Conservation (phyloP, 208 protist genomes). For the Endotrypanum monterogeii region DNA sequence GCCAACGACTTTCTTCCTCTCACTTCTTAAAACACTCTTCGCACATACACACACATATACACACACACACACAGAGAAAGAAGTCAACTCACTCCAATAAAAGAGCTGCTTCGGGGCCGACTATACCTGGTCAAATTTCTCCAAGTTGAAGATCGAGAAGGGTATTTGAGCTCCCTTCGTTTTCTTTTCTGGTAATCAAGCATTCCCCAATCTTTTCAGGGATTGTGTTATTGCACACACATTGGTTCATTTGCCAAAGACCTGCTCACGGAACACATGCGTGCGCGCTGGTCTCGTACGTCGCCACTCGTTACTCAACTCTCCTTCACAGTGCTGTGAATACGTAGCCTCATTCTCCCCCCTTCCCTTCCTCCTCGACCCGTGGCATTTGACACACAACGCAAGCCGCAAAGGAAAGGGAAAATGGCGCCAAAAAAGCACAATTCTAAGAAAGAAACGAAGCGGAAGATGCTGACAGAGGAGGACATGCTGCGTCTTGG, state of each 20-base stretch:
- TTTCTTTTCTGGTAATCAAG: not conserved
- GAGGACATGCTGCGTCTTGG: slow-evolving; percentile 82
- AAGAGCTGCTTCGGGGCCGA: not conserved
- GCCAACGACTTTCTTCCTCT: not conserved
- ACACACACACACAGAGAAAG: not conserved
- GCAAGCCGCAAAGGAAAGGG: not conserved
- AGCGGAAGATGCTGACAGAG: slow-evolving; percentile 57
- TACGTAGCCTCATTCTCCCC: not conserved
- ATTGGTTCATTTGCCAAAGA: not conserved
- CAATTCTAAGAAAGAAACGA: slow-evolving; percentile 44
- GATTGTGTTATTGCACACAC: not conserved
- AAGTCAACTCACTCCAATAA: not conserved
- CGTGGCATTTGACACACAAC: not conserved
- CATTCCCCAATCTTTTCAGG: not conserved
- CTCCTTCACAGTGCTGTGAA: not conserved
- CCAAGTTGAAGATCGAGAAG: not conserved
- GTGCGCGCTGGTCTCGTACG: not conserved
- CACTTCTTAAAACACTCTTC: not conserved
- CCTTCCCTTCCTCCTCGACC: not conserved
- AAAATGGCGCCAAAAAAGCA: slow-evolving; percentile 70
- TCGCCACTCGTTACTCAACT: not conserved
- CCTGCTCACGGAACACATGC: not conserved
- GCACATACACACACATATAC: not conserved
- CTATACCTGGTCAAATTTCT: not conserved
- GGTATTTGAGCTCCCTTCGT: not conserved